Conservation (phyloP, 2,329 filamentous ascomycete species). For the Juglanconis sp. region DNA sequence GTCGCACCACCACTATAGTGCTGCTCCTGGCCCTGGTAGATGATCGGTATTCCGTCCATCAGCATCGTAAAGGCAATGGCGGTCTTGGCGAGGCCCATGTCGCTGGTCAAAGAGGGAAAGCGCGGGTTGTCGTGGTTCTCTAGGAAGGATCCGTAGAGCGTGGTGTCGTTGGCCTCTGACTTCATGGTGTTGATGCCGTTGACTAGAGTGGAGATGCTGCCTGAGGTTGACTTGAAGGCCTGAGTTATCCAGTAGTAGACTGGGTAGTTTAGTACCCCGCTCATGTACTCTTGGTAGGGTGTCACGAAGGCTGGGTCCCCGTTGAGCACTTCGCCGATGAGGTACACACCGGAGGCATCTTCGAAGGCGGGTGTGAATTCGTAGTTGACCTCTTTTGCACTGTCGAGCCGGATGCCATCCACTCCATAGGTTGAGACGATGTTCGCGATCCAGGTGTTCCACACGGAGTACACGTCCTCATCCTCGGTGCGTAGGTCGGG, state of each 20-base stretch:
- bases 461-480: conserved; percentile 38
- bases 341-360: conserved; percentile 43
- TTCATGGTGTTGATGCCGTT: conserved; percentile 24
- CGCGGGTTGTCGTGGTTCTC: conserved; percentile 49
- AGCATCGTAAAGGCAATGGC: conserved; percentile 53
- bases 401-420: conserved; percentile 49
- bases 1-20: conserved; percentile 41
- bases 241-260: conserved; percentile 33
- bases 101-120: conserved; percentile 41
- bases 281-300: conserved; percentile 45
- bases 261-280: conserved; percentile 49
- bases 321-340: conserved; percentile 48
- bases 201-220: conserved; percentile 34
- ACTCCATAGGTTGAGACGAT: conserved; percentile 51
- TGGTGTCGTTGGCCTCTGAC: conserved; percentile 28
- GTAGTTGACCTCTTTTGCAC: conserved; percentile 45
- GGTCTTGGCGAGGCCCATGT: conserved; percentile 49
- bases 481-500: conserved; percentile 49
- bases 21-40: conserved; percentile 59
- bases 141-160: conserved; percentile 40
- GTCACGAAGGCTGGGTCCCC: conserved; percentile 42
- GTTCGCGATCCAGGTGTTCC: conserved; percentile 44
- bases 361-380: conserved; percentile 46
- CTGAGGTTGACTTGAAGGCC: conserved; percentile 26
- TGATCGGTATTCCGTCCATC: conserved; percentile 54